These are phyloP conservation scores for Fusarium succisae DNA, from an alignment of 2,329 filamentous ascomycete species.

Conservation along the genomic window DNA sequence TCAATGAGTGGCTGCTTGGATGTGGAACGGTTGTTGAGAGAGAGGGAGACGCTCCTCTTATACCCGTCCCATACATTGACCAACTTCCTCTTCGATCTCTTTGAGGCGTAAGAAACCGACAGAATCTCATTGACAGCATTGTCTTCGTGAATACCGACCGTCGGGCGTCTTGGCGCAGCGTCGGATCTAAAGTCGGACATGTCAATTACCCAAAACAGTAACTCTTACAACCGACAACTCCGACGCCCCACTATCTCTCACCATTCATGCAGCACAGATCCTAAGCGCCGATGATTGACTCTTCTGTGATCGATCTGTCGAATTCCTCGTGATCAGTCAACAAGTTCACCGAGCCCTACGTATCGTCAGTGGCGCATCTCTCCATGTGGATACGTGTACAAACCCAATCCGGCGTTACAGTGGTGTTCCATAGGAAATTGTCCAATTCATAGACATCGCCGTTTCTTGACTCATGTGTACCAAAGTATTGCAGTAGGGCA, in stretches of 20 bases:
- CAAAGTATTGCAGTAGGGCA: rapidly evolving
- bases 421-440: background rate
- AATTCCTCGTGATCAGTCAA: background rate
- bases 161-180: too few species aligned
- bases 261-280: background rate
- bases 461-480: background rate
- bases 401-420: background rate
- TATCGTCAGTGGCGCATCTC: background rate
- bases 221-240: slow-evolving; percentile 11
- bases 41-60: background rate
- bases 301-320: background rate
- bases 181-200: background rate
- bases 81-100: background rate
- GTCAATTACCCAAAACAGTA: slow-evolving; percentile 17
- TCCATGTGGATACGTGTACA: background rate
- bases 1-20: too few species aligned
- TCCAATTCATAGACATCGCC: background rate
- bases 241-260: background rate
- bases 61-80: background rate
- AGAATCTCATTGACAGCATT: background rate
- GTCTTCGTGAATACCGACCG: too few species aligned
- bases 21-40: background rate
- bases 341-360: background rate
- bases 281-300: background rate
- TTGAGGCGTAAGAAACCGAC: too few species aligned